A percentile compares a stretch with the other conserved stretches of the same genome.
Evolutionary conservation across 2,329 filamentous ascomycete genomes (phyloP).

Genomic region (Colletotrichum euphorbiae): DNA sequence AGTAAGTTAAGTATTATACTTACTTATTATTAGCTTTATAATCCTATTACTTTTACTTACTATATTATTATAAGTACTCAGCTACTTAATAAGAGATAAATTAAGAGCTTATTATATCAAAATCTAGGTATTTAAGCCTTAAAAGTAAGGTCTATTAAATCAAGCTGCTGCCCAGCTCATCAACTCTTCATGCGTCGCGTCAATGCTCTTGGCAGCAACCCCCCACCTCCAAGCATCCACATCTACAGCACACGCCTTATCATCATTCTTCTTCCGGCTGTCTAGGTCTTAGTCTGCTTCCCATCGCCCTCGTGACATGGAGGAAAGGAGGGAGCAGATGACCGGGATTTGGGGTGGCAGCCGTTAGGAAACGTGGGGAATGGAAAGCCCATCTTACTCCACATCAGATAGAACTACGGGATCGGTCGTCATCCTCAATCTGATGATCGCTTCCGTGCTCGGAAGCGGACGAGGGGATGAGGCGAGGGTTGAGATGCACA

Average conservation of each 20-base stretch:
- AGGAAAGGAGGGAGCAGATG: slow-evolving; percentile 6
- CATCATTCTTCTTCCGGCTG: not conserved
- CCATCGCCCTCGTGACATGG: not conserved
- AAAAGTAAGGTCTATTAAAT: too few species aligned
- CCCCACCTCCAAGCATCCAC: not conserved
- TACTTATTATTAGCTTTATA: too few species aligned
- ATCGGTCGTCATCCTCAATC: slow-evolving; percentile 2
- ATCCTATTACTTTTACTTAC: too few species aligned
- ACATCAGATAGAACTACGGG: not conserved
- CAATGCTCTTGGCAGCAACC: slow-evolving; percentile 7
- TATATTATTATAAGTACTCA: too few species aligned
- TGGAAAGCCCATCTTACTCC: not conserved
- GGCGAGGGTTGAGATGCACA: not conserved
- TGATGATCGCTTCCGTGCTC: slow-evolving; percentile 18
- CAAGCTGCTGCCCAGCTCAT: not conserved
- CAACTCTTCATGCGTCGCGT: slow-evolving; percentile 19
- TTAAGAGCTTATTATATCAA: too few species aligned
- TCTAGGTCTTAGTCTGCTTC: not conserved
- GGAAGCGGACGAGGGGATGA: not conserved
- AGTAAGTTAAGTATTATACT: too few species aligned
- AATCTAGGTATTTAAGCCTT: too few species aligned
- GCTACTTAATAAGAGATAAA: too few species aligned
- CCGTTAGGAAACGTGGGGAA: slow-evolving; percentile 20
- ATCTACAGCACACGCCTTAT: too few species aligned
- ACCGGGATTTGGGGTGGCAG: not conserved